Evolutionary conservation across 495 filamentous ascomycete species (phyloP).

Genomic region (Annulohypoxylon nitens): DNA sequence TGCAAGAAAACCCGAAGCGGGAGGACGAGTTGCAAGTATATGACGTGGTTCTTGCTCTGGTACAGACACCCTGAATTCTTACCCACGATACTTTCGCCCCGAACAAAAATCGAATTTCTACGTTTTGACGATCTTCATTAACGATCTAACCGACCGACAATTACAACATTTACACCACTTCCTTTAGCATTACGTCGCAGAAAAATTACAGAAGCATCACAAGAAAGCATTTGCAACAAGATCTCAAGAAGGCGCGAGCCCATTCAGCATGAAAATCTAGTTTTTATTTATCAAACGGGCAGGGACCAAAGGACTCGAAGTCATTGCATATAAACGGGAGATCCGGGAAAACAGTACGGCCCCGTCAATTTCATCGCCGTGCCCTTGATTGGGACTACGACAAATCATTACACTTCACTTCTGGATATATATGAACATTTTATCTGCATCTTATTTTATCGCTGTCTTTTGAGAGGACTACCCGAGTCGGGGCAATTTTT

Average conservation of each 20-base stretch:
- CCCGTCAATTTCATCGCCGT: slow-evolving; percentile 16
- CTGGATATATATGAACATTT: slow-evolving; percentile 28
- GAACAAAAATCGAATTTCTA: neutral
- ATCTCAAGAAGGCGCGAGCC: slow-evolving; percentile 50
- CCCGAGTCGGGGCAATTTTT: slow-evolving; percentile 3
- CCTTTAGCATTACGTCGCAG: slow-evolving; percentile 8
- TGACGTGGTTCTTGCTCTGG: slow-evolving; percentile 37
- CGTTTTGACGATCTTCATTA: neutral
- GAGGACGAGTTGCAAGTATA: slow-evolving; percentile 60
- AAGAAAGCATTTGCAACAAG: slow-evolving; percentile 44
- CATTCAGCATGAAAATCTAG: slow-evolving; percentile 37
- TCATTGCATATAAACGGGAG: slow-evolving; percentile 34
- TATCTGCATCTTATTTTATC: slow-evolving; percentile 28
- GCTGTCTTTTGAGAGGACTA: neutral
- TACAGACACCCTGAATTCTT: neutral
- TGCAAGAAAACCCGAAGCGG: slow-evolving; percentile 68
- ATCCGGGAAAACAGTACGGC: slow-evolving; percentile 46
- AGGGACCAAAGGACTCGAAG: slow-evolving; percentile 41
- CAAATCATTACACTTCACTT: slow-evolving; percentile 30
- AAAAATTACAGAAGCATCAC: slow-evolving; percentile 33
- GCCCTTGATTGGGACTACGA: slow-evolving; percentile 30
- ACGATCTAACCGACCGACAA: slow-evolving; percentile 10
- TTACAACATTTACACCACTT: slow-evolving; percentile 32
- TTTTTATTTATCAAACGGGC: slow-evolving; percentile 43
- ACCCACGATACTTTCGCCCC: neutral